Percentiles rank a stretch among this genome's conserved stretches.
These are phyloP conservation scores for Diaporthe velutina DNA, from an alignment of 2,329 filamentous ascomycete species.

Conservation along the genomic window DNA sequence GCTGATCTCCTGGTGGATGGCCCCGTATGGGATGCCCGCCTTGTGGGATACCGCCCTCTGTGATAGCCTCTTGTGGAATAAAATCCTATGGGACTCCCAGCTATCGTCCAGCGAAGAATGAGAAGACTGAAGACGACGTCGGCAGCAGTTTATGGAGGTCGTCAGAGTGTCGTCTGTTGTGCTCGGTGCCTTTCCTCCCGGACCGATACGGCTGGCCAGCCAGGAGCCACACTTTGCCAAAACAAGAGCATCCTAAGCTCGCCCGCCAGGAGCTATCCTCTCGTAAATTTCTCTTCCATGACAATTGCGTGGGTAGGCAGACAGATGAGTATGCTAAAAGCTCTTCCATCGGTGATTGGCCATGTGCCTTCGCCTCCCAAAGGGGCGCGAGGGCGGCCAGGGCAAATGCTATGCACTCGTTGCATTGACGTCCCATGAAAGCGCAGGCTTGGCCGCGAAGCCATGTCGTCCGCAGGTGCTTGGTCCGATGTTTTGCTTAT, in stretches of 20 bases:
- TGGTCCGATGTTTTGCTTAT: slow-evolving; percentile 15
- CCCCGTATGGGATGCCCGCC: too few species aligned
- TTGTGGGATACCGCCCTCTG: too few species aligned
- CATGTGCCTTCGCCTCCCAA: neutral
- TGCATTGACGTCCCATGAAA: neutral
- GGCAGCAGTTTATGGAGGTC: too few species aligned
- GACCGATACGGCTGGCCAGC: neutral
- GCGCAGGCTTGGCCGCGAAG: slow-evolving; percentile 3
- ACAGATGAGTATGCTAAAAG: neutral
- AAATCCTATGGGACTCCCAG: too few species aligned
- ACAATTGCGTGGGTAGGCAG: neutral
- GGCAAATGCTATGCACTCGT: too few species aligned
- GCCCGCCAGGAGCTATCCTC: neutral
- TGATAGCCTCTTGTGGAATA: too few species aligned
- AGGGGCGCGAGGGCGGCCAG: neutral
- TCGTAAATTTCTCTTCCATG: neutral
- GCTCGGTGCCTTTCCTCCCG: neutral
- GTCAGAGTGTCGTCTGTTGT: neutral
- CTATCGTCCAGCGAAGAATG: neutral
- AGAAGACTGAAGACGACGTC: neutral
- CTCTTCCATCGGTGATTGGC: neutral
- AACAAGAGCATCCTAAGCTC: neutral
- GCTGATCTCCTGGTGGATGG: too few species aligned
- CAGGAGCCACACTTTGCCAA: neutral
- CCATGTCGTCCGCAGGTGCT: neutral